Percentiles rank a stretch among this genome's conserved stretches.
Conservation (phyloP, 208 protist genomes). For the Acanthamoeba lenticulata region DNA sequence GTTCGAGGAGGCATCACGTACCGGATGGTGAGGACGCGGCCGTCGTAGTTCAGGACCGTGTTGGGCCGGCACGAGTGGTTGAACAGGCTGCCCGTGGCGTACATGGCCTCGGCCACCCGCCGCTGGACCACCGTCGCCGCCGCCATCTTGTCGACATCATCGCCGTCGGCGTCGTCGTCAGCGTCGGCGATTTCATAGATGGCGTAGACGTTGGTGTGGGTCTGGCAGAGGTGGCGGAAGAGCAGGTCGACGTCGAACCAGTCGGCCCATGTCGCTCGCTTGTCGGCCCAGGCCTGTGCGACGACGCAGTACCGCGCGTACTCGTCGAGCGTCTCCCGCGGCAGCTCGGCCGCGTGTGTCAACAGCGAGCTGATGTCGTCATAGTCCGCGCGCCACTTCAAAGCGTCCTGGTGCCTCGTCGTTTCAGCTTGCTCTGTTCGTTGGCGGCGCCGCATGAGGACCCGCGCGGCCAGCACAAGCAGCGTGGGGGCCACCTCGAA, state of each 20-base stretch:
- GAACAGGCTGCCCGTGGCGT: constrained; percentile 9
- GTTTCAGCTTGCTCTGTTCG: no score
- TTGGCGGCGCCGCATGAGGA: not conserved
- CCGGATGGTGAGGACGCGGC: not conserved
- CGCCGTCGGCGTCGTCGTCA: not conserved
- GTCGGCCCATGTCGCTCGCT: not conserved
- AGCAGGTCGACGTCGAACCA: not conserved
- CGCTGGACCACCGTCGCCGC: not conserved
- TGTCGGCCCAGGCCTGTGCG: not conserved
- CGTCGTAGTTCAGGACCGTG: not conserved
- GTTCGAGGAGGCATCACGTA: not conserved
- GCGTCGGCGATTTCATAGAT: constrained; percentile 17
- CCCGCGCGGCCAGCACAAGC: not conserved
- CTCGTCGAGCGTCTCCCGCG: not conserved
- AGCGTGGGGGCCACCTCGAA: not conserved
- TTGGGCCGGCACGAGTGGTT: constrained; percentile 29
- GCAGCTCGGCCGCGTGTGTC: not conserved
- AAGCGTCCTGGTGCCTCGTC: not conserved
- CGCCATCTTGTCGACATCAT: not conserved
- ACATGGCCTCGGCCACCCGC: not conserved
- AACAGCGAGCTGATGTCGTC: not conserved
- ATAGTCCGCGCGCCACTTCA: not conserved
- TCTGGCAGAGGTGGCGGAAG: not conserved
- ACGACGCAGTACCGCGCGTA: not conserved
- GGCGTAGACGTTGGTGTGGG: constrained; percentile 43